Evolutionary conservation across 2,329 filamentous ascomycete species (phyloP).

Genomic region (Penicillium frequentans): DNA sequence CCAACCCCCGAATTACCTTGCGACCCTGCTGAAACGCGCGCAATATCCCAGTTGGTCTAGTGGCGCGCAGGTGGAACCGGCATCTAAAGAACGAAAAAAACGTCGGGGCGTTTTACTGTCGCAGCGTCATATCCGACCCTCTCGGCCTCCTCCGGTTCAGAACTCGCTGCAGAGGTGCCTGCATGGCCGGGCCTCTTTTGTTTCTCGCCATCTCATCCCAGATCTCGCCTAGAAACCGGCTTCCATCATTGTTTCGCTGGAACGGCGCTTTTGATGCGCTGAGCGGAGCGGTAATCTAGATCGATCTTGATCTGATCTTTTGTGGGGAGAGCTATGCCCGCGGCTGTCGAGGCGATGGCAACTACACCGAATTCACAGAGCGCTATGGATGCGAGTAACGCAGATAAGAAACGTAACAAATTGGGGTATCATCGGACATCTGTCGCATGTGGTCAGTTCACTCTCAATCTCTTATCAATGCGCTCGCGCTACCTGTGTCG

Average conservation of each 20-base stretch:
- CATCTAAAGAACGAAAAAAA: not conserved
- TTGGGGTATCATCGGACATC: conserved; percentile 93
- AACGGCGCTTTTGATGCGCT: conserved; percentile 28
- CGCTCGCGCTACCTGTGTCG: not conserved
- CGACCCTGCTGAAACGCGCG: conserved; percentile 19
- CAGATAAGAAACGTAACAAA: conserved; percentile 80
- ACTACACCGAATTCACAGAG: conserved; percentile 33
- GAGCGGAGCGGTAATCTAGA: conserved; percentile 16
- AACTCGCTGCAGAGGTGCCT: conserved; percentile 13
- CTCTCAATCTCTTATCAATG: not conserved
- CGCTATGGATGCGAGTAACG: conserved; percentile 40
- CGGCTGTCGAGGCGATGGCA: conserved; percentile 35
- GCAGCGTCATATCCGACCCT: conserved; percentile 13
- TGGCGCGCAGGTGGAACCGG: conserved; percentile 17
- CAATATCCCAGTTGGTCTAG: conserved; percentile 15
- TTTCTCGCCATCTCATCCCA: conserved; percentile 6
- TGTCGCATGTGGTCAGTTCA: conserved; percentile 85
- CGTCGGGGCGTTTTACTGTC: conserved; percentile 9
- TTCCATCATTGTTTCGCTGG: not conserved
- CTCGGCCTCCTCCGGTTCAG: not conserved
- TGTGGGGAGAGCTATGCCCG: conserved; percentile 39
- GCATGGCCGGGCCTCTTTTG: conserved; percentile 14
- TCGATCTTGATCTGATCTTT: conserved; percentile 3
- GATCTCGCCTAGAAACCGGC: conserved; percentile 2
- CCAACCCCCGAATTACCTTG: not conserved